Evolutionary conservation across 495 filamentous ascomycete genomes (phyloP).

Genomic region (Aspergillus kassunensis): DNA sequence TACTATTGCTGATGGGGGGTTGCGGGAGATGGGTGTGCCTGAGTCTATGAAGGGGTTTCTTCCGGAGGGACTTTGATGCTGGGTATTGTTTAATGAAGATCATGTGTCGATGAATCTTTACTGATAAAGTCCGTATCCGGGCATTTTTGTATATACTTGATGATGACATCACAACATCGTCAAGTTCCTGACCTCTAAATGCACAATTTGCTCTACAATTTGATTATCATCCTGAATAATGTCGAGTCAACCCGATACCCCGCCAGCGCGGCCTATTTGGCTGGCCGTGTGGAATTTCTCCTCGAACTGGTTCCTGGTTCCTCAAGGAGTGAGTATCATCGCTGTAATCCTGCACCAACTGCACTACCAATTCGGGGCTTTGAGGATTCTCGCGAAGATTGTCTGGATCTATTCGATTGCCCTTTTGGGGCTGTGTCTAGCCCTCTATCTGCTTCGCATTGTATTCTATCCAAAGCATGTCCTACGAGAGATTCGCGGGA

Average conservation of each 20-base stretch:
- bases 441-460: conserved; percentile 26
- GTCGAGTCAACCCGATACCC: too few species aligned
- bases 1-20: background rate
- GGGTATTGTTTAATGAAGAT: background rate
- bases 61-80: background rate
- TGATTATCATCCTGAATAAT: too few species aligned
- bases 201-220: too few species aligned
- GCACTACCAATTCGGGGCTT: conserved; percentile 30
- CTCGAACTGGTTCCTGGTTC: conserved; percentile 30
- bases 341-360: conserved; percentile 26
- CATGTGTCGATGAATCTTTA: too few species aligned
- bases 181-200: background rate
- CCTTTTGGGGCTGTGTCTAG: conserved; percentile 16
- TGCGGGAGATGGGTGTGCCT: background rate
- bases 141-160: too few species aligned
- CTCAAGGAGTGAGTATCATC: conserved; percentile 30
- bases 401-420: conserved; percentile 33
- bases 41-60: background rate
- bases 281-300: conserved; percentile 28
- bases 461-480: conserved; percentile 27
- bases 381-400: conserved; percentile 25
- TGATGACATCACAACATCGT: conserved; percentile 1
- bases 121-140: too few species aligned
- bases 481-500: conserved; percentile 15
- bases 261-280: conserved; percentile 9